Conservation (phyloP, 2,329 filamentous ascomycete genomes). For the Dactylellina leptospora region DNA sequence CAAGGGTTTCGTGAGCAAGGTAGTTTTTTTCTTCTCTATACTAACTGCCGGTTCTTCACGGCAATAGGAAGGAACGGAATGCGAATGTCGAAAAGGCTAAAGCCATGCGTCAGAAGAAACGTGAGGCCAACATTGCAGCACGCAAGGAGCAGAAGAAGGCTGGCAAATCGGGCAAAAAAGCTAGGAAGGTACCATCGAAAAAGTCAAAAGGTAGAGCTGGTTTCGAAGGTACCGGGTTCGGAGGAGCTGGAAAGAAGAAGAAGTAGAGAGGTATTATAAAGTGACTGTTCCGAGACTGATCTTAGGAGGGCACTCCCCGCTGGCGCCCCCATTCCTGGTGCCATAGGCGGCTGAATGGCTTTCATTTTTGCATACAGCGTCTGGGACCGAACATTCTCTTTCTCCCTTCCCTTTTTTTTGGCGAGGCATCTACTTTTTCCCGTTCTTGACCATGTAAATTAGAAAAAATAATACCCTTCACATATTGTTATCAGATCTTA, state of each 20-base stretch:
- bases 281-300: no score
- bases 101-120: slow-evolving; percentile 81
- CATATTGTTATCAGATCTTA: slow-evolving; percentile 16
- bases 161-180: slow-evolving; percentile 65
- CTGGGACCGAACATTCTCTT: slow-evolving; percentile 2
- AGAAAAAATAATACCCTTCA: slow-evolving; percentile 39
- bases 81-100: slow-evolving; percentile 78
- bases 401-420: background rate
- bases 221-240: slow-evolving; percentile 71
- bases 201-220: slow-evolving; percentile 65
- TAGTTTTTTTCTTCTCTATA: background rate
- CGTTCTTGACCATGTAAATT: slow-evolving; percentile 23
- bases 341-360: background rate
- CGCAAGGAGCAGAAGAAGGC: slow-evolving; percentile 76
- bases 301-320: no score
- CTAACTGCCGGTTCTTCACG: slow-evolving; percentile 34
- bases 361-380: background rate
- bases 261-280: no score
- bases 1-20: no score
- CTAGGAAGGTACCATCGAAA: slow-evolving; percentile 64
- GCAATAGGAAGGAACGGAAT: slow-evolving; percentile 67
- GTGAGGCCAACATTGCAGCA: slow-evolving; percentile 79
- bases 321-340: no score
- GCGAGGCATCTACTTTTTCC: slow-evolving; percentile 7
- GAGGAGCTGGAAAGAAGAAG: slow-evolving; percentile 66